Conservation (phyloP, 345 rosid species). For the Diplotaxis tenuifolia region DNA sequence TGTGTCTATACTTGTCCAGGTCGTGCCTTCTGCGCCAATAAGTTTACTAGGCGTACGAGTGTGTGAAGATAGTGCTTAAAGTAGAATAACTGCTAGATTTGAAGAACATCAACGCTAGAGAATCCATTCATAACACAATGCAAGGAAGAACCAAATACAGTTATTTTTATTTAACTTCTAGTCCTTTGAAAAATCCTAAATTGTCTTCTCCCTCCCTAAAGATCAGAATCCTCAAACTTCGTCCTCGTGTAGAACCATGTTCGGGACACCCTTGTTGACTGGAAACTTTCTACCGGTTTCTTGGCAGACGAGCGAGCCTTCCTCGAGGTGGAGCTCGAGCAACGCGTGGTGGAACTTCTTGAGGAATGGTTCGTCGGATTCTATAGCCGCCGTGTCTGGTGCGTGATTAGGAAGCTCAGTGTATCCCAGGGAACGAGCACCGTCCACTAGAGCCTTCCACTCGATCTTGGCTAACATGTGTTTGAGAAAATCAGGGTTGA, state of each 20-base stretch:
- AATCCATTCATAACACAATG: no score
- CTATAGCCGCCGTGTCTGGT: conserved; percentile 47
- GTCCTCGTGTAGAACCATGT: conserved; percentile 85
- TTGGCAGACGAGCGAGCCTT: conserved; percentile 76
- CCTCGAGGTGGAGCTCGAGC: conserved; percentile 74
- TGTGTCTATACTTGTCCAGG: no score
- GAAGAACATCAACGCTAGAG: no score
- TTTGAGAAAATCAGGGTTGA: conserved; percentile 64
- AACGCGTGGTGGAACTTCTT: conserved; percentile 71
- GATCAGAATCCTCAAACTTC: no score
- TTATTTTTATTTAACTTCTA: no score
- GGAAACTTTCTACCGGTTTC: conserved; percentile 65
- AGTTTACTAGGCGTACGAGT: no score
- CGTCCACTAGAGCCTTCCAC: conserved; percentile 68
- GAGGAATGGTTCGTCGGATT: conserved; percentile 57
- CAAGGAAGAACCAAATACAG: no score
- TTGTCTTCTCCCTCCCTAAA: no score
- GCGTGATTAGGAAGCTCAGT: conserved; percentile 55
- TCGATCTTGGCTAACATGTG: conserved; percentile 67
- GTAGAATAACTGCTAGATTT: no score
- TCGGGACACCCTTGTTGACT: conserved; percentile 71
- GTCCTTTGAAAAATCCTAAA: no score
- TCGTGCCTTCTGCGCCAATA: no score
- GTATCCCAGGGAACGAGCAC: conserved; percentile 63
- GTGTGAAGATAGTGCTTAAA: no score